Base-by-base conservation (phyloP, 176 grass and related monocot genomes). In the Phyllostachys edulis region DNA sequence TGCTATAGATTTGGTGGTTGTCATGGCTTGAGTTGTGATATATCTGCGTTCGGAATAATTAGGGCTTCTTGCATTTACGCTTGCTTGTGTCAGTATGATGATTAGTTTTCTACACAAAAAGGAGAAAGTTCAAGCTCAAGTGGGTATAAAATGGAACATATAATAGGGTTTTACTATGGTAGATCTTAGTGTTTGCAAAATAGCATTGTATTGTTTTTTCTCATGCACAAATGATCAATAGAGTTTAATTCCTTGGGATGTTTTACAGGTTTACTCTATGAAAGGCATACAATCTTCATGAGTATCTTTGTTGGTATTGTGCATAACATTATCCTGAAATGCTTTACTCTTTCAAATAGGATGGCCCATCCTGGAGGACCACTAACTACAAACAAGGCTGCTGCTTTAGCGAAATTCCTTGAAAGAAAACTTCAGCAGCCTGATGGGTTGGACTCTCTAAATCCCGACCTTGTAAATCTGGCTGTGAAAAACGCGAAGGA, bases 361-460 rank as follows among this genome's bases (percentile, higher is more conserved):
- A 87, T 91, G 83, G 89, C 96, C 76, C 93, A 99, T 88, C 93
- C 96, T 27, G 88, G 93, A 71, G 93, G 96, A 79, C 91, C 93
- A 50, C 70, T 99, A 73, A 96, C 89, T 54, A 99, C 96, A 75
- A 96, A 99, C 80, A 99, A 99, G 88, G 96, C 96, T 87, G 93
- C 93, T n/a, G 93, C 96, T 39, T 89, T 99, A 78, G 96, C 91
- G 20, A 99, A 96, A 72, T 99, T 99, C 81, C 91, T 99, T 2
- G 93, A 99, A 91, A 92, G 96, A 78, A 99, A 99, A 78, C 93
- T 99, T 51, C 93, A 94, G 86, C 88, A 94, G 44, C 91, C 96
- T 82, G 93, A 96, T 87, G 93, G 91, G 47, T 65, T 99, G 66
- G 89, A 91, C 37, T 92, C 91, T 62, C 76, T 99, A 49, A 87